These are phyloP conservation scores for Colletotrichum ledebouriae DNA, from an alignment of 2,329 filamentous ascomycete species.

Conservation along the genomic window DNA sequence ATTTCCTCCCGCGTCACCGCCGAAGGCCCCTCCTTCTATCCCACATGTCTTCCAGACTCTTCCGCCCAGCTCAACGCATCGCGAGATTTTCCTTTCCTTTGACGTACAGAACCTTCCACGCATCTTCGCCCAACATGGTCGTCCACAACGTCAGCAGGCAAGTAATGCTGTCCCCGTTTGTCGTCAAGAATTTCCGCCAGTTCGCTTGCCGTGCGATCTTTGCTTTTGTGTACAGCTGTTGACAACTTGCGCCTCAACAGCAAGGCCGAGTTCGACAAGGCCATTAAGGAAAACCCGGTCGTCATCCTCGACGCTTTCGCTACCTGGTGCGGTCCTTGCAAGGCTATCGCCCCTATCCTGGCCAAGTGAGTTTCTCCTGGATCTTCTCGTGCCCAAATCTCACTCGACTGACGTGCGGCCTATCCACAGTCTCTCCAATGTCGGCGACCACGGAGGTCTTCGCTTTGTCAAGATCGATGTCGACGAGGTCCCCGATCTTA, in stretches of 20 bases:
- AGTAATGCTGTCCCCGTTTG: slow-evolving; percentile 39
- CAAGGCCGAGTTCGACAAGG: slow-evolving; percentile 69
- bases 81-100: slow-evolving; percentile 26
- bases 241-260: slow-evolving; percentile 52
- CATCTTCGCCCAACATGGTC: slow-evolving; percentile 56
- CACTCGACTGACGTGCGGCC: too few species aligned
- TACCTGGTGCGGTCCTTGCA: slow-evolving; percentile 95
- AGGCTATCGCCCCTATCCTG: slow-evolving; percentile 84
- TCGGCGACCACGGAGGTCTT: slow-evolving; percentile 68
- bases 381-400: too few species aligned
- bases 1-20: slow-evolving; percentile 29
- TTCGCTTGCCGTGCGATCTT: too few species aligned
- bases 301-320: slow-evolving; percentile 91
- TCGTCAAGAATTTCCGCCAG: too few species aligned
- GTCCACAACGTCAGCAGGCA: slow-evolving; percentile 60
- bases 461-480: slow-evolving; percentile 94
- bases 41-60: slow-evolving; percentile 38
- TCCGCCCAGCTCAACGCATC: slow-evolving; percentile 37
- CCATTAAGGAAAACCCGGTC: slow-evolving; percentile 56
- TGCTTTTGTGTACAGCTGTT: background rate
- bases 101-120: slow-evolving; percentile 49
- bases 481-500: slow-evolving; percentile 81
- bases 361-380: slow-evolving; percentile 64
- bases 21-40: slow-evolving; percentile 7
- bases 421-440: slow-evolving; percentile 35